A percentile compares a stretch with the other conserved stretches of the same genome.
These are phyloP conservation scores for Lipomyces chichibuensis DNA, from an alignment of 805 yeast species.

Conservation along the genomic window DNA sequence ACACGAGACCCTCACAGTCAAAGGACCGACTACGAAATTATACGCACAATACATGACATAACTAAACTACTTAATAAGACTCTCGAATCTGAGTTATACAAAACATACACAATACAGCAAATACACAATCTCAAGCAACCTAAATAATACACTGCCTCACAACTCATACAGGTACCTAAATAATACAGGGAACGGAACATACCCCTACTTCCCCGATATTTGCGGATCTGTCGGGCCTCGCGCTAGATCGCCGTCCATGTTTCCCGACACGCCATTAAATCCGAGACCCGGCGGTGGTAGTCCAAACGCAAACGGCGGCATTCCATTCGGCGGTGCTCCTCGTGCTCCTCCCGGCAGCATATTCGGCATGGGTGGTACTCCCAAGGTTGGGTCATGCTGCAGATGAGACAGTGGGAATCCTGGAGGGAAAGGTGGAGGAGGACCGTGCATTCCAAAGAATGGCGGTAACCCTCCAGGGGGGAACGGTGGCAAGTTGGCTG, in stretches of 20 bases:
- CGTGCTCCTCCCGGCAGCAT: conserved; percentile 4
- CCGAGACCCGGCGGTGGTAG: conserved; percentile 6
- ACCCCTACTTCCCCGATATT: not conserved
- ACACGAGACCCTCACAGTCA: not conserved
- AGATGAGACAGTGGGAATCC: conserved; percentile 13
- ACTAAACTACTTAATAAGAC: not conserved
- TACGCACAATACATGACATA: not conserved
- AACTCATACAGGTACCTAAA: not conserved
- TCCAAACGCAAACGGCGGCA: conserved; percentile 11
- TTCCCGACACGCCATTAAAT: not conserved
- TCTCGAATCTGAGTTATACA: not conserved
- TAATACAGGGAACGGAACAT: not conserved
- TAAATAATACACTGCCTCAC: not conserved
- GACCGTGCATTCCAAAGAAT: conserved; percentile 25
- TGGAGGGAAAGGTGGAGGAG: conserved; percentile 26
- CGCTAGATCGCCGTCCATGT: not conserved
- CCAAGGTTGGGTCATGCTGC: conserved; percentile 4
- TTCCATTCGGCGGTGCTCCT: conserved; percentile 7
- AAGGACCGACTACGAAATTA: too few relatives aligned
- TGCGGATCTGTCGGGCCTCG: not conserved
- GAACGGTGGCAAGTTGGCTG: conserved; percentile 12
- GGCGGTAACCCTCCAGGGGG: conserved; percentile 20
- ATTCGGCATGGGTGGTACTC: not conserved
- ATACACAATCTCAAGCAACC: not conserved
- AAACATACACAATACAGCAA: not conserved